Conservation (phyloP, 139 green algal species). For the Nannochloris sp. region DNA sequence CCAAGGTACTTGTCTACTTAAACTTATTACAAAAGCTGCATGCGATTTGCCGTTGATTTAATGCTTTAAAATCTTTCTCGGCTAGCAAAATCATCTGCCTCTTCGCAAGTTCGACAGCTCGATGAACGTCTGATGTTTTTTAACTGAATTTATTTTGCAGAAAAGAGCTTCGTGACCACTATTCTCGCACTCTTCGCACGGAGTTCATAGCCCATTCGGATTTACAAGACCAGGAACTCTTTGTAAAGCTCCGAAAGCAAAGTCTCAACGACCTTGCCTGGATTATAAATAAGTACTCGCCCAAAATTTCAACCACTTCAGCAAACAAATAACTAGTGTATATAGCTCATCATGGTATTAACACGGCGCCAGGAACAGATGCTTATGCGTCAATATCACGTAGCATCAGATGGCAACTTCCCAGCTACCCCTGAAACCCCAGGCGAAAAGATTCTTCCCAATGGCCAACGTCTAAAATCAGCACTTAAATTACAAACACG, state of each 20-base stretch:
- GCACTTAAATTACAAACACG: slow-evolving; percentile 5
- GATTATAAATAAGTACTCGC: slow-evolving; percentile 15
- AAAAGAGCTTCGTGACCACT: slow-evolving; percentile 1
- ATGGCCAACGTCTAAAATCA: slow-evolving; percentile 8
- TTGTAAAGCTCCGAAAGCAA: slow-evolving; percentile 4
- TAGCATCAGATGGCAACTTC: neutral
- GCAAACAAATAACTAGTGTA: neutral
- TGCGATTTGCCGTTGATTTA: too few species aligned
- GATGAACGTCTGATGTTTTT: too few species aligned
- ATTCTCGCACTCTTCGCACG: neutral
- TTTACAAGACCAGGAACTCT: slow-evolving; percentile 8
- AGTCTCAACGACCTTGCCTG: slow-evolving; percentile 1
- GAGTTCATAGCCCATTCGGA: slow-evolving; percentile 9
- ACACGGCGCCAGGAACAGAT: neutral
- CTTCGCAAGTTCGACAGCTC: too few species aligned
- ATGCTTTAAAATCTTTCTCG: too few species aligned
- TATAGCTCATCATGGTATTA: slow-evolving; percentile 4
- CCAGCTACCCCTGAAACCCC: neutral
- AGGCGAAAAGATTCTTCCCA: neutral
- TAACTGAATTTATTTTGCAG: neutral
- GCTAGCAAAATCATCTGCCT: too few species aligned
- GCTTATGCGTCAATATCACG: slow-evolving; percentile 4
- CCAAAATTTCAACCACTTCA: neutral
- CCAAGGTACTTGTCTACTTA: neutral
- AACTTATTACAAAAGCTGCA: neutral